These are phyloP conservation scores for Schizophyllum amplum DNA, from an alignment of 1,284 basidiomycete species.

Conservation along the genomic window DNA sequence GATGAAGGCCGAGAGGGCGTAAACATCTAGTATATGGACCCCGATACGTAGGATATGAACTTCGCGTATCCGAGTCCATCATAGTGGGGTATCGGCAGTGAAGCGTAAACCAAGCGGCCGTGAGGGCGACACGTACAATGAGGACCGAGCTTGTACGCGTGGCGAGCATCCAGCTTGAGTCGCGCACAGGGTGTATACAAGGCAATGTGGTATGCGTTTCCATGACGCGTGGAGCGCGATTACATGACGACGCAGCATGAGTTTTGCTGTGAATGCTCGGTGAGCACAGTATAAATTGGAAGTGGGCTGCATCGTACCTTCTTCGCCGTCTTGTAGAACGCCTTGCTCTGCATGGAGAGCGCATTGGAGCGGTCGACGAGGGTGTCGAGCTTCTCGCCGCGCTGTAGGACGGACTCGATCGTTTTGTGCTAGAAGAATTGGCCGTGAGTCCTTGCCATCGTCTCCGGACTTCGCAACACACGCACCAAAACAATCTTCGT, in stretches of 20 bases:
- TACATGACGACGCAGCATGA: conserved; percentile 53
- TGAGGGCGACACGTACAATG: no score
- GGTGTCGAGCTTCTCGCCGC: conserved; percentile 97
- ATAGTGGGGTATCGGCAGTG: conserved; percentile 18
- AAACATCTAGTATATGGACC: conserved; percentile 5
- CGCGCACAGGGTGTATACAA: no score
- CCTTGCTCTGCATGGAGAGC: conserved; percentile 87
- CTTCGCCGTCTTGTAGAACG: conserved; percentile 92
- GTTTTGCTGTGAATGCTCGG: conserved; percentile 35
- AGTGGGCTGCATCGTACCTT: conserved; percentile 50
- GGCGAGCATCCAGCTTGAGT: no score
- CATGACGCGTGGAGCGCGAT: conserved; percentile 15
- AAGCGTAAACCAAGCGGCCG: conserved; percentile 28
- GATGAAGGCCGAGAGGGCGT: not conserved
- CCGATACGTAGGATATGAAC: no score
- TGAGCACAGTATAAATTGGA: conserved; percentile 4
- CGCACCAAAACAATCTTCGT: conserved; percentile 95
- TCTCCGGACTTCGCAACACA: conserved; percentile 11
- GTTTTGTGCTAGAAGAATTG: conserved; percentile 80
- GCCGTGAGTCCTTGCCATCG: conserved; percentile 2
- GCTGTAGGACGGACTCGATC: conserved; percentile 93
- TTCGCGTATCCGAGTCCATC: not conserved
- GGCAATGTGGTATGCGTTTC: no score
- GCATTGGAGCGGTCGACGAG: conserved; percentile 93
- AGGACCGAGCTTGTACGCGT: no score